These are phyloP conservation scores for Thermoascus crustaceus DNA, from an alignment of 2,329 filamentous ascomycete species.

Conservation along the genomic window DNA sequence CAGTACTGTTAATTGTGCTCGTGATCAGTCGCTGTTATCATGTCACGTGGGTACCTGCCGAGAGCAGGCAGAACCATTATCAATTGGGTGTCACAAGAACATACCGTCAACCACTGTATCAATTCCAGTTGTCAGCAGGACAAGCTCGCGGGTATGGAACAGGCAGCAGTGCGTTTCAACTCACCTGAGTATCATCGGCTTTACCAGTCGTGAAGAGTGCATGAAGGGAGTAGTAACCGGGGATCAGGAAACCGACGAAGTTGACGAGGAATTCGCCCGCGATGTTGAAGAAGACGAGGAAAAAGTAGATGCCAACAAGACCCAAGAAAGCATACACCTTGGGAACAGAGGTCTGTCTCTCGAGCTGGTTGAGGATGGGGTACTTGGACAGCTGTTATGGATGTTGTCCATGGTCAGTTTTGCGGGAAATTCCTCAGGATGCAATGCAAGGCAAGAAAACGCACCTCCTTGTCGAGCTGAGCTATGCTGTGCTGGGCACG, in stretches of 20 bases:
- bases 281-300: conserved; percentile 65
- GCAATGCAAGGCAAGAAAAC: conserved; percentile 21
- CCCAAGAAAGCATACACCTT: conserved; percentile 61
- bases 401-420: conserved; percentile 6
- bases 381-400: conserved; percentile 66
- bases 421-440: neutral
- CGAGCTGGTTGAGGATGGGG: conserved; percentile 58
- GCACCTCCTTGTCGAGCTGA: conserved; percentile 61
- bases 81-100: conserved; percentile 19
- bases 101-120: conserved; percentile 52
- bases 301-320: conserved; percentile 58
- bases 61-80: conserved; percentile 1
- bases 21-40: conserved; percentile 8
- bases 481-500: conserved; percentile 56
- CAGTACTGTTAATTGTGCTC: conserved; percentile 48
- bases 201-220: conserved; percentile 54
- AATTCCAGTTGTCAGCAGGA: conserved; percentile 14
- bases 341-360: conserved; percentile 59
- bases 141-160: neutral
- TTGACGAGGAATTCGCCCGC: conserved; percentile 61
- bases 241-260: conserved; percentile 57
- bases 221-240: conserved; percentile 58
- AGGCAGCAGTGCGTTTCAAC: conserved; percentile 13
- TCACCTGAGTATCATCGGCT: conserved; percentile 57
- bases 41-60: conserved; percentile 11